Evolutionary conservation across 1,284 basidiomycete species (phyloP).

Genomic region (Polyporus tsugae): DNA sequence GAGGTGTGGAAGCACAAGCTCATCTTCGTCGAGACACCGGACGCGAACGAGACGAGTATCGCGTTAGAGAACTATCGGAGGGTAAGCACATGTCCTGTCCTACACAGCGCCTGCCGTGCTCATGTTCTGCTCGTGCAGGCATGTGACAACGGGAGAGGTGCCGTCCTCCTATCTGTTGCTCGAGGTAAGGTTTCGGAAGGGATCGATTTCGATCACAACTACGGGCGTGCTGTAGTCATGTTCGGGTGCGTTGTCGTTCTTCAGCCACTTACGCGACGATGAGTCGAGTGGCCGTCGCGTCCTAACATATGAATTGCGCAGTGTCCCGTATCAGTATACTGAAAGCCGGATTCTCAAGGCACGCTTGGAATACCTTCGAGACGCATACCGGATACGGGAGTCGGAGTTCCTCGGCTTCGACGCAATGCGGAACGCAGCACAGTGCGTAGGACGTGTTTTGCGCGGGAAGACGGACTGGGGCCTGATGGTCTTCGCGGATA

Average conservation of each 20-base stretch:
- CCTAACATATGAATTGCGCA: conserved; percentile 41
- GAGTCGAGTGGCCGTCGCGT: background rate
- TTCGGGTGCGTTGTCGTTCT: conserved; percentile 78
- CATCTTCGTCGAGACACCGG: conserved; percentile 99
- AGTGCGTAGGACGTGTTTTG: conserved; percentile 97
- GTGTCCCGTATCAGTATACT: conserved; percentile 98
- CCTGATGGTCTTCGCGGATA: conserved; percentile 99
- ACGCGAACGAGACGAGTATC: conserved; percentile 98
- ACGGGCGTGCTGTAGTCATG: conserved; percentile 99
- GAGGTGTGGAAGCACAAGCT: conserved; percentile 99
- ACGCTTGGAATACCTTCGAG: conserved; percentile 96
- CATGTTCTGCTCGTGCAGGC: conserved; percentile 61
- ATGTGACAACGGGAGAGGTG: conserved; percentile 98
- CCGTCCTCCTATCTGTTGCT: conserved; percentile 96
- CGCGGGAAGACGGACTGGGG: conserved; percentile 99
- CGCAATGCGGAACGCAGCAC: conserved; percentile 99
- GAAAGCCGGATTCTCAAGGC: conserved; percentile 98
- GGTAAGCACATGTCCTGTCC: conserved; percentile 52
- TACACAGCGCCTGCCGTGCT: background rate
- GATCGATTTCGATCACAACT: conserved; percentile 99
- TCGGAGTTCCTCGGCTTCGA: conserved; percentile 99
- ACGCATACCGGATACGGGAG: conserved; percentile 97
- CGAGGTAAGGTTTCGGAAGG: conserved; percentile 99
- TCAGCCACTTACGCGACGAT: background rate
- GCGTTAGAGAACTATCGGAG: conserved; percentile 97